These are phyloP conservation scores for Lachancea nothofagi DNA, from an alignment of 805 yeast species.

Conservation along the genomic window DNA sequence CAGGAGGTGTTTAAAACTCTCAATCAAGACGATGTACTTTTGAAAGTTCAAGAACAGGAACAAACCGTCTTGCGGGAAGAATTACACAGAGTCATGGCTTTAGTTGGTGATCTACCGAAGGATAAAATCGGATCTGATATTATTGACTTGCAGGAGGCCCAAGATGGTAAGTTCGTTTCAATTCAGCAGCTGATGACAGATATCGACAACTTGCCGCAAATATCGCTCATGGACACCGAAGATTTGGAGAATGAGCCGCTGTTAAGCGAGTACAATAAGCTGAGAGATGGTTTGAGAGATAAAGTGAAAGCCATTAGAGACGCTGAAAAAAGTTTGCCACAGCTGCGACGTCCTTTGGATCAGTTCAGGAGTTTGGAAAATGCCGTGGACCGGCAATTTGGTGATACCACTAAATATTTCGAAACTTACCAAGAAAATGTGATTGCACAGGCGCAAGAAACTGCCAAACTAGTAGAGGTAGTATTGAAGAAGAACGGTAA, in stretches of 20 bases:
- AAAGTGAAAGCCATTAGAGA: conserved; percentile 4
- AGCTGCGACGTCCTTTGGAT: conserved; percentile 1
- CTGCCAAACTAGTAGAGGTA: conserved; percentile 2
- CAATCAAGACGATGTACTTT: conserved; percentile 17
- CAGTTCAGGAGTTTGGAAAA: neutral
- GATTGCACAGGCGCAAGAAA: conserved; percentile 5
- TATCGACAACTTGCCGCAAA: conserved; percentile 23
- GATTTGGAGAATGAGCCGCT: conserved; percentile 13
- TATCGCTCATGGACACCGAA: conserved; percentile 13
- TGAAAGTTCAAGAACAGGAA: conserved; percentile 19
- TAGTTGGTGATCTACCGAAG: conserved; percentile 25
- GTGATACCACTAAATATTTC: conserved; percentile 2
- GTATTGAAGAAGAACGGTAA: conserved; percentile 1
- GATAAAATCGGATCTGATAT: conserved; percentile 22
- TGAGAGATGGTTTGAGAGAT: conserved; percentile 17
- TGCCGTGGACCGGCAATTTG: neutral
- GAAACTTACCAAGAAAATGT: neutral
- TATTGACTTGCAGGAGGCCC: conserved; percentile 5
- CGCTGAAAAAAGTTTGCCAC: neutral
- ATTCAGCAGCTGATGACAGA: conserved; percentile 20
- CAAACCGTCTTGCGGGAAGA: conserved; percentile 15
- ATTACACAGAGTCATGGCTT: conserved; percentile 16
- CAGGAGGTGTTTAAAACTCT: conserved; percentile 4
- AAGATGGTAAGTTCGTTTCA: conserved; percentile 11
- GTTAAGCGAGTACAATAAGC: conserved; percentile 23